These are phyloP conservation scores for Trametes hirsuta DNA, from an alignment of 1,284 basidiomycete genomes.

Conservation along the genomic window DNA sequence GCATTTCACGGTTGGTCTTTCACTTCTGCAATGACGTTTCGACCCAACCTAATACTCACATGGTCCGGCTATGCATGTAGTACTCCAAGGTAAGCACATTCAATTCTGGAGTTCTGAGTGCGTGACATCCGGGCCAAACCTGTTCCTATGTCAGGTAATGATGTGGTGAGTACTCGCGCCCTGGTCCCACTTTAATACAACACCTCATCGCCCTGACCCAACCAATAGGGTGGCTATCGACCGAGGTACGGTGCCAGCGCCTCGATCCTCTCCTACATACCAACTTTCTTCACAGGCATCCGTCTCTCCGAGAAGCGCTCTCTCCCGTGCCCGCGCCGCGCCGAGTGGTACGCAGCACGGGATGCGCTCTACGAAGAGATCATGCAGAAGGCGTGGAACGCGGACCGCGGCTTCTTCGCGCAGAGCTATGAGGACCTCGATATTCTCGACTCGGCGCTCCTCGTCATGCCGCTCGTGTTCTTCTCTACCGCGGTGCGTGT, in stretches of 20 bases:
- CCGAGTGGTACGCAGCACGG: conserved; percentile 74
- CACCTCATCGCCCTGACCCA: neutral
- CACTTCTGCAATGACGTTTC: neutral
- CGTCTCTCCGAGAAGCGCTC: conserved; percentile 90
- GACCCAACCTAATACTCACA: neutral
- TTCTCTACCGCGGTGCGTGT: conserved; percentile 73
- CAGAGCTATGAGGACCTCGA: conserved; percentile 80
- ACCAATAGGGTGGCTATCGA: conserved; percentile 84
- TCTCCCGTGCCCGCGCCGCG: conserved; percentile 71
- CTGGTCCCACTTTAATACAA: neutral
- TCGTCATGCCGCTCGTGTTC: conserved; percentile 88
- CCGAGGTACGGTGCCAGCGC: conserved; percentile 56
- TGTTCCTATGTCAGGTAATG: conserved; percentile 62
- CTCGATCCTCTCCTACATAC: neutral
- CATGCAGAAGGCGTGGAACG: conserved; percentile 82
- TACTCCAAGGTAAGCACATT: conserved; percentile 74
- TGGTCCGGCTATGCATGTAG: conserved; percentile 37
- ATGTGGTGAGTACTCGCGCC: conserved; percentile 62
- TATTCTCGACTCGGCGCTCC: conserved; percentile 72
- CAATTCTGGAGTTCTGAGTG: neutral
- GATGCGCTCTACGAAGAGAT: conserved; percentile 86
- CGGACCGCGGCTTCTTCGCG: conserved; percentile 66
- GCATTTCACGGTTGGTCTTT: conserved; percentile 72
- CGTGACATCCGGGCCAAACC: neutral
- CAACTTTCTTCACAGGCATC: conserved; percentile 51